Evolutionary conservation across 805 yeast species (phyloP), one percentile per base, ranked within the genome.

Genomic region (Torulaspora delbrueckii): DNA sequence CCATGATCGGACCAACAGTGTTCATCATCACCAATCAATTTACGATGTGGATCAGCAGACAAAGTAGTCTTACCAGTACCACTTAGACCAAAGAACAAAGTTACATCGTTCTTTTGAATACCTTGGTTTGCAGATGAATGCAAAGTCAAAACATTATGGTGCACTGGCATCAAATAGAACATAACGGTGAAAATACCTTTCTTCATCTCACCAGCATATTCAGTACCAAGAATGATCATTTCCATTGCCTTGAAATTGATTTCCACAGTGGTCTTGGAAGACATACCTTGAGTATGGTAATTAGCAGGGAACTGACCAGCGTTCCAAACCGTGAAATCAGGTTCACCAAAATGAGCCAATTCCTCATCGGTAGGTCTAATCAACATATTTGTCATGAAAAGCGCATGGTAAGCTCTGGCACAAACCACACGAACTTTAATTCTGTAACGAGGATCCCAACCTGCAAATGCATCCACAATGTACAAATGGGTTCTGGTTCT

Each of bases 251-350:
- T 86, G 78, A 91, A 91, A 74, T 91, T 91, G 66, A 91, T 89
- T 72, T 89, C 97, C 54, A 91, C 95, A 41, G 96, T 86, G 38
- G 98, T 89, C 53, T 90, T 73, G 28, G 97, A 90, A 48, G 97
- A 86, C 99, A 91, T 91, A 66, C 97, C 97, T 67, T 86, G 83
- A 48, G 99, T 91, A 77, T 82, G 87, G 48, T 86, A 82, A 71
- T 91, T 91, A 42, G 99, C 99, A 39, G 97, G 98, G 86, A 91
- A 91, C 66, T 88, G 95, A 63, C 99, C 99, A 44, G 96, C 97
- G 67, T 91, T 91, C 87, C 95, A 91, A 64, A 91, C 86, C 55
- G 97, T 90, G 76, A 91, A 91, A 67, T 91, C 98, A 42, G 99
- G 99, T 74, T 88, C 95, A 63, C 97, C 97, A 62, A 89, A 91